Conservation (phyloP, 306 rosid species). For the Vicia villosa region DNA sequence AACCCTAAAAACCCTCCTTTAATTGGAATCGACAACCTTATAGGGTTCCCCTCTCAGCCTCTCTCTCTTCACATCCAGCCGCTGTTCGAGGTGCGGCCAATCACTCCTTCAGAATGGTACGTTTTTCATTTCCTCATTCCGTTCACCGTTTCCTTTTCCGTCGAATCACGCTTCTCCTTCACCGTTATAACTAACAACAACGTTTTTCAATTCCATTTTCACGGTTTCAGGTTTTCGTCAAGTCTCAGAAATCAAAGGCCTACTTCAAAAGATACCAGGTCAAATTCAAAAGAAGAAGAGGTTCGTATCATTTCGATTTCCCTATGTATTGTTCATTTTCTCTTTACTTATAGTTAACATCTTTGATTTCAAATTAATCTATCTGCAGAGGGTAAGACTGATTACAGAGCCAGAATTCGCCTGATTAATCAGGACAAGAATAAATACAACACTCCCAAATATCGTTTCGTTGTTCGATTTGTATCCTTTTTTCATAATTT, state of each 20-base stretch:
- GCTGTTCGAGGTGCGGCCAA: constrained; percentile 11
- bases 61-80: background rate
- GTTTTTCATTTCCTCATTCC: background rate
- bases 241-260: constrained; percentile 69
- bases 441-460: constrained; percentile 36
- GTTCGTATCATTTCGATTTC: constrained; percentile 19
- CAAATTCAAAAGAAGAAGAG: constrained; percentile 89
- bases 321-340: background rate
- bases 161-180: too few relatives aligned
- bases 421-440: constrained; percentile 31
- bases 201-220: background rate
- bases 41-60: background rate
- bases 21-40: too few relatives aligned
- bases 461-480: constrained; percentile 68
- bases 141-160: background rate
- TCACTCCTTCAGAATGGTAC: constrained; percentile 19
- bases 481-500: constrained; percentile 51
- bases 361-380: too few relatives aligned
- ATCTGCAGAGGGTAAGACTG: constrained; percentile 75
- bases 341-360: background rate
- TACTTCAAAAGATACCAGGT: constrained; percentile 83
- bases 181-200: background rate
- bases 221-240: constrained; percentile 51
- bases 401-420: constrained; percentile 75
- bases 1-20: constrained; percentile 21